These are phyloP conservation scores for Amanita muscaria DNA, from an alignment of 768 basidiomycete genomes.

Conservation along the genomic window DNA sequence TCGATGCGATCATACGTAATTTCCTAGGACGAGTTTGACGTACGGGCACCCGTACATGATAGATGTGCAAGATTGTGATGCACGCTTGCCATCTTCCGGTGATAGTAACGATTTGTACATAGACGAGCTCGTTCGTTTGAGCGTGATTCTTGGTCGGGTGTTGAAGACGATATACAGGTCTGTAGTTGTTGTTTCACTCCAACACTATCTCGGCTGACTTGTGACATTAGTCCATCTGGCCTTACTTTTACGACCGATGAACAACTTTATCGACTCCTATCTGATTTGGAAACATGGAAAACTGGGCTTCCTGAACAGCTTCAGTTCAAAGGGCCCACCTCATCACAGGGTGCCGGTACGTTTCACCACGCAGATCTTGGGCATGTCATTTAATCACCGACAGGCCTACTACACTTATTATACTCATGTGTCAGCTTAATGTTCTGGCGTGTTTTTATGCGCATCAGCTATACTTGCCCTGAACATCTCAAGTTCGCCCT, in stretches of 20 bases:
- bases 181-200: conserved; percentile 13
- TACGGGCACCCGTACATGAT: conserved; percentile 96
- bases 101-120: conserved; percentile 73
- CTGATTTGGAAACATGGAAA: conserved; percentile 73
- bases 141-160: conserved; percentile 85
- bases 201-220: background rate
- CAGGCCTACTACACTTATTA: conserved; percentile 81
- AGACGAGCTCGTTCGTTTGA: conserved; percentile 86
- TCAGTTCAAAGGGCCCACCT: conserved; percentile 64
- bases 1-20: background rate
- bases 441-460: conserved; percentile 98
- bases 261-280: conserved; percentile 53
- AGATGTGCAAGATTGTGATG: conserved; percentile 94
- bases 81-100: conserved; percentile 83
- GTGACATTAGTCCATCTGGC: conserved; percentile 63
- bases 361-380: conserved; percentile 7
- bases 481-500: conserved; percentile 82
- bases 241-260: conserved; percentile 80
- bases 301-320: conserved; percentile 68
- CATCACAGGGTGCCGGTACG: conserved; percentile 60
- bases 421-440: conserved; percentile 92
- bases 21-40: conserved; percentile 70
- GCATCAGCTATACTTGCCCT: conserved; percentile 89
- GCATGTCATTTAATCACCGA: conserved; percentile 7
- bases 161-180: conserved; percentile 91